These are phyloP conservation scores for Linum usitatissimum DNA, from an alignment of 345 rosid genomes.

Conservation along the genomic window DNA sequence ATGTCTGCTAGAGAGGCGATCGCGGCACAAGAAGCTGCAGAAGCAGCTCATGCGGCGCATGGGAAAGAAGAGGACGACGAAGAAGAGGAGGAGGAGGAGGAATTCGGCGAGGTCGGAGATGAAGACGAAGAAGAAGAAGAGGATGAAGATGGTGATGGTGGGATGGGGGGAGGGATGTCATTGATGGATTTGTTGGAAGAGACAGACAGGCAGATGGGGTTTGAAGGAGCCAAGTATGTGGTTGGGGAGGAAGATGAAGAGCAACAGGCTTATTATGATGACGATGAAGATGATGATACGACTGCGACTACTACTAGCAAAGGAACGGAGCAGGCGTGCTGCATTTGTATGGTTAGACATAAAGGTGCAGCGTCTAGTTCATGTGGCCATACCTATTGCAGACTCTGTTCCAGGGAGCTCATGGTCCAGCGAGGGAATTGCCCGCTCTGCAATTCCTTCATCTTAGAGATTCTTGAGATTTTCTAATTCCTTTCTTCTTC, in stretches of 20 bases:
- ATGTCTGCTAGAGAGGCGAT: conserved; percentile 84
- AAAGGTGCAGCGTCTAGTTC: conserved; percentile 79
- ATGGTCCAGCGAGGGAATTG: conserved; percentile 81
- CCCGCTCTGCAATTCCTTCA: conserved; percentile 74
- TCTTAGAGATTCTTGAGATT: conserved; percentile 74
- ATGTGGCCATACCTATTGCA: conserved; percentile 91
- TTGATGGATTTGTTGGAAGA: conserved; percentile 83
- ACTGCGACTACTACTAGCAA: conserved; percentile 11
- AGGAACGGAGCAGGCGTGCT: conserved; percentile 49
- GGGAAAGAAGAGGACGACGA: background rate
- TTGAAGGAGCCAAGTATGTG: conserved; percentile 43
- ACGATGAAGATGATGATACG: conserved; percentile 23
- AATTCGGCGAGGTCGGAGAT: background rate
- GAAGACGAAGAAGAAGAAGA: conserved; percentile 2
- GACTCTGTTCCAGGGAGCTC: conserved; percentile 90
- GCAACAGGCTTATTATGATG: conserved; percentile 26
- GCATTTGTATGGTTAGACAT: conserved; percentile 74
- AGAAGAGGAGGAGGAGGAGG: conserved; percentile 10
- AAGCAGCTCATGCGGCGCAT: background rate
- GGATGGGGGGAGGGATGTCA: conserved; percentile 45
- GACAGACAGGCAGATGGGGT: conserved; percentile 59
- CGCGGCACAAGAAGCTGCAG: conserved; percentile 51
- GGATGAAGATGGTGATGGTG: conserved; percentile 3
- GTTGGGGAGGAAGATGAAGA: conserved; percentile 31
- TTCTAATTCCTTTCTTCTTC: conserved; percentile 27